Evolutionary conservation across 192 early-diverging fungal genomes (phyloP).

Genomic region (Ambispora gerdemannii): DNA sequence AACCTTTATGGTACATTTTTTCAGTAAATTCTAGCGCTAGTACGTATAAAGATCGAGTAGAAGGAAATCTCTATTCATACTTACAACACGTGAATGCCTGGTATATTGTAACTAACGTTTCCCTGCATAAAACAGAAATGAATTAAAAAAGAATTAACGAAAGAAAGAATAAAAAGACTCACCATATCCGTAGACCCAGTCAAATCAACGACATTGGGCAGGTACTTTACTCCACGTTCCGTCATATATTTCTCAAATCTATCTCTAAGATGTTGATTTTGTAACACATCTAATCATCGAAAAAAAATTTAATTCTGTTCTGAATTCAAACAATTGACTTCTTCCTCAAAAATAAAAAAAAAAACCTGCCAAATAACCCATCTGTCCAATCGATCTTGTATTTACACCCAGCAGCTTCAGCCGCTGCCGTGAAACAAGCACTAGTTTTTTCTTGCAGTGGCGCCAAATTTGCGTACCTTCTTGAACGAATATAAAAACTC

Average conservation of each 20-base stretch:
- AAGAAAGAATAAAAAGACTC: not conserved
- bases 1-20: not conserved
- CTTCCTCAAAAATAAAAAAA: conserved; percentile 30
- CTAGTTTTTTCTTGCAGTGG: conserved; percentile 51
- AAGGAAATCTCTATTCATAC: conserved; percentile 14
- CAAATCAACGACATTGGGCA: conserved; percentile 36
- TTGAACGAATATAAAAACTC: conserved; percentile 59
- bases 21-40: not conserved
- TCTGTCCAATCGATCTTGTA: conserved; percentile 53
- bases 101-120: conserved; percentile 63
- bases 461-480: conserved; percentile 42
- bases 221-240: not conserved
- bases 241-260: not conserved
- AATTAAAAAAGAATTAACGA: not conserved
- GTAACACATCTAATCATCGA: conserved; percentile 30
- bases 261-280: conserved; percentile 9
- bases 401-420: conserved; percentile 65
- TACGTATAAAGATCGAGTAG: not conserved
- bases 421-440: conserved; percentile 60
- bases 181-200: conserved; percentile 60
- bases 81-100: conserved; percentile 45
- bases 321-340: conserved; percentile 29
- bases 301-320: conserved; percentile 17
- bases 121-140: conserved; percentile 40
- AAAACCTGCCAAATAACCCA: conserved; percentile 55